Evolutionary conservation across 768 basidiomycete species (phyloP).

Genomic region (Xerocomus spinulosus): DNA sequence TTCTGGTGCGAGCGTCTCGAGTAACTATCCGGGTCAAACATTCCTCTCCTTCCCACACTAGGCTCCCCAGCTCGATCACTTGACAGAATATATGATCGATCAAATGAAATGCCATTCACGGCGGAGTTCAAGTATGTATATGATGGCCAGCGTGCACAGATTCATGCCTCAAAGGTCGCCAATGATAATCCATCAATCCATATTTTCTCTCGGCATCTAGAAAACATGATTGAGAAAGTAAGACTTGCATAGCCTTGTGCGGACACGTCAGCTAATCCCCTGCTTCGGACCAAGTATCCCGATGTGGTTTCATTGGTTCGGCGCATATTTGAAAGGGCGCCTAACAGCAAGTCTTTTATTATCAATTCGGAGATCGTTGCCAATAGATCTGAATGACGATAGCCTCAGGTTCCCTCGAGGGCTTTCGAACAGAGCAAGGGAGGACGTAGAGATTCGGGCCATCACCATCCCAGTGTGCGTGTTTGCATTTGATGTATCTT

Average conservation of each 20-base stretch:
- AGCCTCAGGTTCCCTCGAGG: constrained; percentile 80
- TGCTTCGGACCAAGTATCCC: constrained; percentile 57
- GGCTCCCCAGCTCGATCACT: constrained; percentile 85
- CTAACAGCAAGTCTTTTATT: constrained; percentile 58
- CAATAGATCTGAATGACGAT: constrained; percentile 58
- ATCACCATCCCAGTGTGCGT: constrained; percentile 79
- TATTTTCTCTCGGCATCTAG: constrained; percentile 84
- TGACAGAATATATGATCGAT: constrained; percentile 72
- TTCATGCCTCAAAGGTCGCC: constrained; percentile 47
- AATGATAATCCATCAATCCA: constrained; percentile 39
- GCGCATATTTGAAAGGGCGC: constrained; percentile 41
- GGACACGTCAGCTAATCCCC: constrained; percentile 6
- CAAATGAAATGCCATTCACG: constrained; percentile 63
- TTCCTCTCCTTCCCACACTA: constrained; percentile 81
- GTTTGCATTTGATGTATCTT: constrained; percentile 81
- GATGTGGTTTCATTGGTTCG: constrained; percentile 64
- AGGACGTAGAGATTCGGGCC: constrained; percentile 71
- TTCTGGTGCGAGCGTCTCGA: constrained; percentile 6
- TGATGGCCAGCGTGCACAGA: constrained; percentile 82
- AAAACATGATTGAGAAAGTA: constrained; percentile 90
- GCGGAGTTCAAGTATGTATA: constrained; percentile 95
- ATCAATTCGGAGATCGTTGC: constrained; percentile 88
- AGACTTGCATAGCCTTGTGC: constrained; percentile 5
- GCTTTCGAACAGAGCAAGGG: constrained; percentile 77
- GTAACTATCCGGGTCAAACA: constrained; percentile 41